Percentiles rank a stretch among this genome's conserved stretches.
Evolutionary conservation across 2,329 filamentous ascomycete genomes (phyloP).

Genomic region (Claviceps sp.): DNA sequence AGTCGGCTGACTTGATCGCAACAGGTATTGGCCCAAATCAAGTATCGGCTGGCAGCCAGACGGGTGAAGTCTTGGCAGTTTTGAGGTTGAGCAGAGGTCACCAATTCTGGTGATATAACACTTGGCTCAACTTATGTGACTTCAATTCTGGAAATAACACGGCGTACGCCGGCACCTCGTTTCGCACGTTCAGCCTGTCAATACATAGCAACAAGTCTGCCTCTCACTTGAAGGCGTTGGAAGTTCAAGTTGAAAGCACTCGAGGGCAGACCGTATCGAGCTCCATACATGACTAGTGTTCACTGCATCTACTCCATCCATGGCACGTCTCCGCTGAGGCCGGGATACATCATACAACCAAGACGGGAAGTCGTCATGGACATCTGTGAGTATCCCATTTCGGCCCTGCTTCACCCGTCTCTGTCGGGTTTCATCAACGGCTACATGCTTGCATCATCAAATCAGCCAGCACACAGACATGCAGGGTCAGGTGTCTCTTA

Average conservation of each 20-base stretch:
- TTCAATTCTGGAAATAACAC: too few relatives aligned
- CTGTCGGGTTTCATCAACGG: neutral
- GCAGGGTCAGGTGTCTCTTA: neutral
- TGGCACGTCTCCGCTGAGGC: neutral
- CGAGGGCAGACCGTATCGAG: neutral
- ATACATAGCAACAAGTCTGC: too few relatives aligned
- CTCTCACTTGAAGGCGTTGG: too few relatives aligned
- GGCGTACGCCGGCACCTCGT: too few relatives aligned
- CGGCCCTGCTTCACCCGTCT: neutral
- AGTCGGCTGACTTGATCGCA: too few relatives aligned
- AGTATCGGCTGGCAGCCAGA: neutral
- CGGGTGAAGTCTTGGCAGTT: neutral
- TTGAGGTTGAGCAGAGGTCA: neutral
- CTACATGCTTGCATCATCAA: neutral
- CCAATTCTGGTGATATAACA: neutral
- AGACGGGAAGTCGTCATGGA: neutral
- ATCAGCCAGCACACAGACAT: neutral
- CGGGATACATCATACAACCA: neutral
- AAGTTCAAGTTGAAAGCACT: too few relatives aligned
- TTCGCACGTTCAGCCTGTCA: too few relatives aligned
- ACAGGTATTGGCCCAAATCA: neutral
- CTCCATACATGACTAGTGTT: neutral
- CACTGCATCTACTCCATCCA: neutral
- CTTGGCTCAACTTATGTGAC: too few relatives aligned
- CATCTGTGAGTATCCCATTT: neutral